Evolutionary conservation across 202 grass and related monocot species (phyloP).

Genomic region (Zizania palustris): DNA sequence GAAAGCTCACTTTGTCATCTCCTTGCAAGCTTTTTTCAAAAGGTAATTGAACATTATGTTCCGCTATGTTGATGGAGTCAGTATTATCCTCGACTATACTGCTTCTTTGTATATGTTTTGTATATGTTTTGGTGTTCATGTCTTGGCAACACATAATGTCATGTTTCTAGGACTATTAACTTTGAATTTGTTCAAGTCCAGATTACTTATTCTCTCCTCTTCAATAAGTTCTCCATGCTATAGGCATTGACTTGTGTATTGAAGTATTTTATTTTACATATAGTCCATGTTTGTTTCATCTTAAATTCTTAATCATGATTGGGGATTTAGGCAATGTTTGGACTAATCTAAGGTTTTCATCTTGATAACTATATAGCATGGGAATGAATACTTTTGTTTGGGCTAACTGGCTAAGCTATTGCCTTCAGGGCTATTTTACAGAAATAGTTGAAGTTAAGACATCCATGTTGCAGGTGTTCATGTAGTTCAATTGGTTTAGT

Average conservation of each 20-base stretch:
- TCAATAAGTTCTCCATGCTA: not conserved
- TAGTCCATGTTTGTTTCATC: conserved; percentile 7
- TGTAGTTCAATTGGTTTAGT: not conserved
- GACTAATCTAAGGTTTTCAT: not conserved
- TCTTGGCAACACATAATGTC: conserved; percentile 5
- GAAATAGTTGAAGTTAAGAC: not conserved
- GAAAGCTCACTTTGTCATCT: conserved; percentile 65
- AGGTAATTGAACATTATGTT: conserved; percentile 50
- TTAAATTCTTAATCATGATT: not conserved
- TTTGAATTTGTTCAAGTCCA: not conserved
- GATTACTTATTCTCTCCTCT: not conserved
- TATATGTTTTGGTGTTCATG: conserved; percentile 23
- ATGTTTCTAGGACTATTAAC: conserved; percentile 12
- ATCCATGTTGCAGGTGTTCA: conserved; percentile 17
- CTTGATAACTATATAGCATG: not conserved
- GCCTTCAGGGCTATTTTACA: not conserved
- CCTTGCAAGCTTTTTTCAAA: conserved; percentile 71
- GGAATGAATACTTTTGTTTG: too few species aligned
- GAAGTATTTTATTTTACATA: not conserved
- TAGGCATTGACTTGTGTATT: not conserved
- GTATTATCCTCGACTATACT: conserved; percentile 1
- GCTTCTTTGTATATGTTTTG: conserved; percentile 27
- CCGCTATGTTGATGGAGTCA: conserved; percentile 28
- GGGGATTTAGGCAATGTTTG: conserved; percentile 1
- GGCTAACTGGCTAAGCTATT: too few species aligned